phyloP scores from a whole-genome alignment of 257 asterid species.

The Verbena officinalis region DNA sequence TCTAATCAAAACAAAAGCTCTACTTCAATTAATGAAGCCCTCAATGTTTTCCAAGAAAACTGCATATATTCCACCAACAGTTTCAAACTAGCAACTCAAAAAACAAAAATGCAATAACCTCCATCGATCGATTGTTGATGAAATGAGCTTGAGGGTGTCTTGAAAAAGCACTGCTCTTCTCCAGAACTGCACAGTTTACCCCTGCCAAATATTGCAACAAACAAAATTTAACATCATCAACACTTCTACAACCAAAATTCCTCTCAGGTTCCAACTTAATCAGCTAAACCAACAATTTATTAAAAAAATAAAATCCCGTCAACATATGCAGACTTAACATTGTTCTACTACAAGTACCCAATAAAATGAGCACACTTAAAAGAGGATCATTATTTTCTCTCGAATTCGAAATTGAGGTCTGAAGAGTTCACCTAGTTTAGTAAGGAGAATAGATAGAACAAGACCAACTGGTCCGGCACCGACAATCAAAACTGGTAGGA shows the following conservation, averaged over 20 bases:
- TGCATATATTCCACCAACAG: neutral
- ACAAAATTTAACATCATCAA: neutral
- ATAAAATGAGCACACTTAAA: neutral
- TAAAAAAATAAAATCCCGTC: neutral
- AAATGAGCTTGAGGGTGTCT: slow-evolving; percentile 97
- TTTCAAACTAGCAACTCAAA: slow-evolving; percentile 8
- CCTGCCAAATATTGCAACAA: slow-evolving; percentile 44
- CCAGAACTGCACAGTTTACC: slow-evolving; percentile 78
- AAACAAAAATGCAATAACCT: slow-evolving; percentile 51
- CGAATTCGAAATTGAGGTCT: neutral
- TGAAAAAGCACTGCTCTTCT: slow-evolving; percentile 68
- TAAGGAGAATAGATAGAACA: slow-evolving; percentile 75
- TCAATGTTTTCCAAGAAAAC: slow-evolving; percentile 18
- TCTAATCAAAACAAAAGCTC: slow-evolving; percentile 43
- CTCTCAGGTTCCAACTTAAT: neutral
- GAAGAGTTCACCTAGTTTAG: slow-evolving; percentile 63
- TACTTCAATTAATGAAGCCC: slow-evolving; percentile 15
- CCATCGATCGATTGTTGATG: slow-evolving; percentile 90
- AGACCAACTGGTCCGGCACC: slow-evolving; percentile 99
- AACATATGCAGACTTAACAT: no score
- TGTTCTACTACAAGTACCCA: slow-evolving; percentile 1
- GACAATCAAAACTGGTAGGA: slow-evolving; percentile 77
- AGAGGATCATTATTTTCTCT: neutral
- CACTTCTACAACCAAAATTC: slow-evolving; percentile 15
- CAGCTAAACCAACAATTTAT: neutral